Evolutionary conservation across 371 early-diverging fungal species (phyloP), one percentile per base, ranked within the genome.

Genomic region (Phascolomyces articulosus): DNA sequence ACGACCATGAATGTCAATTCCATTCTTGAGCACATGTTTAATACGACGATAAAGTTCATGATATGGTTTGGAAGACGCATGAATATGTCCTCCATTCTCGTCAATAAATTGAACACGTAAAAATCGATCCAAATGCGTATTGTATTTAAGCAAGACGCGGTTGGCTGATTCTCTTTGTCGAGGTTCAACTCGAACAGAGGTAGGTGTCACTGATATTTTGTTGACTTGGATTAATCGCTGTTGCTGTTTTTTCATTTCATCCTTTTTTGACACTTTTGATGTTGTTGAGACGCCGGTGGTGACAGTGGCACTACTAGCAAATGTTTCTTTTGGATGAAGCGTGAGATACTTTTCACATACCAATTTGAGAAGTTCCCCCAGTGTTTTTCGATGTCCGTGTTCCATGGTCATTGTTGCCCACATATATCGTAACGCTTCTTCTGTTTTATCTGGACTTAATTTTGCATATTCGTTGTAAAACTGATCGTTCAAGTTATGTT

Each of bases 81-180:
- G 66, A 3, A 89, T 62, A 6, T 73, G 72, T 29, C 44, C 60
- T 4, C 72, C 55, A 8, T 84, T 78, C 64, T 92, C 92, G 53
- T 93, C 93, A n/a, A 80, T 72, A 63, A 92, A 89, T 51, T 82
- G 76, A n/a, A 93, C 85, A n/a, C 88, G 77, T 18, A 91, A 23
- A 55, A 93, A 92, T 1, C 84, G 83, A 58, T 91, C 88, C 1
- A 66, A 63, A 31, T 85, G 49, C 0, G 70, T 16, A 28, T 51
- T 54, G 47, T 74, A 87, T 4, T 86, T 73, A 11, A 86, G 82
- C 8, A 90, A 72, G 9, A 91, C 72, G 23, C 91, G 77, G 62
- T 88, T 90, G 57, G 88, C 79, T 0, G 80, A 77, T 64, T 90
- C 88, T 11, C 85, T 51, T 0, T 78, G 67, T 0, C 87, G 87